Percentiles rank a stretch among this genome's conserved stretches.
Conservation (phyloP, 1,139 yeast species). For the Yamadazyma atmosphaerica region DNA sequence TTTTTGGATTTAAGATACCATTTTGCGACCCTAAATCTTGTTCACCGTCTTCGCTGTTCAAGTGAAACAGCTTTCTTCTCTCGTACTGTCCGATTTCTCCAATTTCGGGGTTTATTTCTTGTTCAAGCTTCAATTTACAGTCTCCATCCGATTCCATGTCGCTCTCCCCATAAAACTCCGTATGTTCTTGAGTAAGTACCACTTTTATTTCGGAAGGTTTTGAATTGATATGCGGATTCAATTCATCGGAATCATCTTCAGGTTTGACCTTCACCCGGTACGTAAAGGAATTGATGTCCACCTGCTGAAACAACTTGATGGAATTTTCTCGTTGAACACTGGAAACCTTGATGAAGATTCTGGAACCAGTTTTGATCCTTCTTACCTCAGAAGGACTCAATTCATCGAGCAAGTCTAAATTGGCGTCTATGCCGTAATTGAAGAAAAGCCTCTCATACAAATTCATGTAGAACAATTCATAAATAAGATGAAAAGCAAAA, state of each 20-base stretch:
- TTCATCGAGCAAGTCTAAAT: conserved; percentile 11
- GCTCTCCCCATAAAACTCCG: too few species aligned
- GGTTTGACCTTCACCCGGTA: too few species aligned
- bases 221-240: neutral
- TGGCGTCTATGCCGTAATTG: conserved; percentile 9
- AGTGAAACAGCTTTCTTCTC: too few species aligned
- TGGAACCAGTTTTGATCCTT: neutral
- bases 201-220: neutral
- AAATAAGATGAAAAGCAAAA: conserved; percentile 9
- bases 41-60: too few species aligned
- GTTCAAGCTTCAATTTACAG: too few species aligned
- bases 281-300: too few species aligned
- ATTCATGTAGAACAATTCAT: conserved; percentile 31
- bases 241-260: neutral
- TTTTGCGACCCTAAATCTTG: too few species aligned
- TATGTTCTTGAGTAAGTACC: neutral
- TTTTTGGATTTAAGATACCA: too few species aligned
- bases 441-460: conserved; percentile 28
- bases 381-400: conserved; percentile 2
- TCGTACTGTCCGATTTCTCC: too few species aligned
- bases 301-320: too few species aligned
- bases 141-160: too few species aligned
- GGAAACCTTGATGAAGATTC: conserved; percentile 1
- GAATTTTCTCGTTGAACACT: neutral
- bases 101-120: too few species aligned